Base-by-base conservation (phyloP, 2,329 filamentous ascomycete species). In the Calycina herbarum region DNA sequence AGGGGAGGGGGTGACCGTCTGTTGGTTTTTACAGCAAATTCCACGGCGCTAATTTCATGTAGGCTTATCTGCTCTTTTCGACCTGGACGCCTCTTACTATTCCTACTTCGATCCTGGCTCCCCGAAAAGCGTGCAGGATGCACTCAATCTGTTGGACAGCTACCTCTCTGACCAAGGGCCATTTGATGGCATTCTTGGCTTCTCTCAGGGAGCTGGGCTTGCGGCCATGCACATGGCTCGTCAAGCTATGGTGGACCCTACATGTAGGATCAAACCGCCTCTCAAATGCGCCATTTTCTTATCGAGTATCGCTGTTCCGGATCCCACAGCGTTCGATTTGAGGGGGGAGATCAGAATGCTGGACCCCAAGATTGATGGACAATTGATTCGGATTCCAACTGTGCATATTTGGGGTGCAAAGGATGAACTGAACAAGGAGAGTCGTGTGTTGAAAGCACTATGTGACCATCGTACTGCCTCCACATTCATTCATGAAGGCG, bases 181-280 rank as follows among this genome's bases (percentile, higher is more conserved):
- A 1, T 70, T 66, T 58, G 68, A 70, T 56, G 68, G 59, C 11
- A 64, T 67, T 1, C 17, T 70, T 10, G 67, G 35, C 10, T 70
- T 67, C 51, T 67, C 65, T 11, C 65, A 67, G 48, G 68, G 67
- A 11, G 67, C 65, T 1, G 81, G 81, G 0, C 79, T 84, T 10
- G 85, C 84, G 10, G 35, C 63, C 4, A 67, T 60, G 5, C 59
- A 48, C 5, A 31, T 69, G 3, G 31, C 59, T 10, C 57, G 54
- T 29, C 29, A 61, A 51, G 7, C 31, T 5, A 29, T n/a, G 15
- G 35, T 45, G 24, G 11, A 48, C 35, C n/a, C 38, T 11, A n/a
- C 38, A 35, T 33, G 35, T 2, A 13, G 35, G 31, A 4, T 20
- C 11, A 27, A n/a, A 5, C 61, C 54, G 1, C 24, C 51, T 8